Base-by-base conservation (phyloP, 169 alveolate species). In the Condylostoma magnum region DNA sequence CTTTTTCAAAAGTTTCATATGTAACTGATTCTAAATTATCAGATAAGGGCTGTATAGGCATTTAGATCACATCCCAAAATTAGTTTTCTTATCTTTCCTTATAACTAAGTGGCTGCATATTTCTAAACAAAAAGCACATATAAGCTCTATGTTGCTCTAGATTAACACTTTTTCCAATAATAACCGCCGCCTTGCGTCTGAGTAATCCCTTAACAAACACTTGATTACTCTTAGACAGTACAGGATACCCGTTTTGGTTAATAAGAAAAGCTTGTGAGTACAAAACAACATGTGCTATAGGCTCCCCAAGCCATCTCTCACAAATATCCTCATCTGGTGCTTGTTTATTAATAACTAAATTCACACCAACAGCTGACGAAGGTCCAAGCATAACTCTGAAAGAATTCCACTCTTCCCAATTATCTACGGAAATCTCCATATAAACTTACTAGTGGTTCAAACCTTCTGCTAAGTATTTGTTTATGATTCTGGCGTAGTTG, bases 1-100 rank as follows among this genome's bases (percentile, higher is more conserved):
- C 97, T 47, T 79, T 72, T 66, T 92, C 97, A 58, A 92, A 92
- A 3, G 77, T 79, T 46, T 90, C 93, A 76, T 92, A 92, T 43
- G 86, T 82, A 28, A 74, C 81, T 36, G 90, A 74, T 53, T 86
- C 84, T 12, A 92, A 79, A 56, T 92, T 80, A 55, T 85, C 78
- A 66, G 67, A 82, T 18, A 89, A 68, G 1, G 94, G 94, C 60
- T 87, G 85, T 8, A 87, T 48, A 0, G 94, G 94, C 22, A 60
- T 30, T 75, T 87, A 73, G 12, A 83, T 60, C 44, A 52, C 78
- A 47, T 87, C 85, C 75, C 80, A 75, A 37, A 71, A 87, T 33
- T 72, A 63, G 1, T 72, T 63, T 34, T 81, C 79, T 27, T 31
- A 52, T 1, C 10, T 12, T 30, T 66, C 51, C 12, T 46, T 12